Evolutionary conservation across 257 asterid genomes (phyloP).

Genomic region (Solanum virginianum): DNA sequence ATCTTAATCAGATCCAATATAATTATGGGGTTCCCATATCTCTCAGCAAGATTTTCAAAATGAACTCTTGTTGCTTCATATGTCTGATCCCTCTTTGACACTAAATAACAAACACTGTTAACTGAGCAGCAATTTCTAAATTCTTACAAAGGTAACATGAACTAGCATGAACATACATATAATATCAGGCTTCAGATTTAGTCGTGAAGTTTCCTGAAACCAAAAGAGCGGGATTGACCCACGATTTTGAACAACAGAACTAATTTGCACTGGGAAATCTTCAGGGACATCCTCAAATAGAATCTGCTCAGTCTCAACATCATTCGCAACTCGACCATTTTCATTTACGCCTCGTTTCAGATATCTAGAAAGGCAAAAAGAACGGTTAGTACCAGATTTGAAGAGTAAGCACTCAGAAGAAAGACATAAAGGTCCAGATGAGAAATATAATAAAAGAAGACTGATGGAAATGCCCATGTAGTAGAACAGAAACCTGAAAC

Average conservation of each 20-base stretch:
- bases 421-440: not conserved
- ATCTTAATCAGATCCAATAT: constrained; percentile 87
- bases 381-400: constrained; percentile 2
- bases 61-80: constrained; percentile 91
- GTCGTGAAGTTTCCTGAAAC: constrained; percentile 96
- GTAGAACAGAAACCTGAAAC: not conserved
- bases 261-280: constrained; percentile 58
- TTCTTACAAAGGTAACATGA: not conserved
- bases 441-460: not conserved
- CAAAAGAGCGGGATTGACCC: constrained; percentile 98
- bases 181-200: constrained; percentile 86
- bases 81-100: constrained; percentile 81
- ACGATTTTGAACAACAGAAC: constrained; percentile 94
- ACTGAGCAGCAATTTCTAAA: not conserved
- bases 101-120: constrained; percentile 25
- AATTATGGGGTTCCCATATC: constrained; percentile 95
- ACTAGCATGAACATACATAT: constrained; percentile 44
- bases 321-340: constrained; percentile 90
- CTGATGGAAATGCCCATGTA: not conserved
- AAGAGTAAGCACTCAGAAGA: not conserved
- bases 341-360: constrained; percentile 92
- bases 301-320: constrained; percentile 93
- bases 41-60: constrained; percentile 67
- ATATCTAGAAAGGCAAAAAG: constrained; percentile 38
- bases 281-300: constrained; percentile 67